Conservation (phyloP, 2,329 filamentous ascomycete species). For the Penicillium verrucosum region DNA sequence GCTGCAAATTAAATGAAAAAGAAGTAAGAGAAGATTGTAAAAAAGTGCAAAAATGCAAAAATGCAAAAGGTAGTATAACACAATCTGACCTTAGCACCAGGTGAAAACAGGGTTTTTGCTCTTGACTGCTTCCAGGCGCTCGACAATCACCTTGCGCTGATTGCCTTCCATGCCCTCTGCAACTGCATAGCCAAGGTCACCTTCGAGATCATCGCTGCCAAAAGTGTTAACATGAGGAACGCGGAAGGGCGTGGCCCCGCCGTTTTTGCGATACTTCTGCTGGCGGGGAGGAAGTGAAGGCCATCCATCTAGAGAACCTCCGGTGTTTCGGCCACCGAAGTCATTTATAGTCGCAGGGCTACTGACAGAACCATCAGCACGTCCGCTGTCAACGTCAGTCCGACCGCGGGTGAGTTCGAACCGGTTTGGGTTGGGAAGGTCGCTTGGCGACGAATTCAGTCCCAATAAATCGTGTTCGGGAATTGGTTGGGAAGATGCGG, state of each 20-base stretch:
- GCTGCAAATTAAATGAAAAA: constrained; percentile 20
- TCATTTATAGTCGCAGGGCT: constrained; percentile 37
- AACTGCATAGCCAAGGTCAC: constrained; percentile 89
- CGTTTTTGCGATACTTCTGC: constrained; percentile 31
- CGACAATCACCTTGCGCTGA: constrained; percentile 91
- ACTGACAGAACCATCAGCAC: constrained; percentile 29
- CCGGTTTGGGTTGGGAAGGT: constrained; percentile 70
- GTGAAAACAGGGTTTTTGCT: constrained; percentile 93
- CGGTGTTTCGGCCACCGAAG: constrained; percentile 31
- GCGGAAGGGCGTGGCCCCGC: constrained; percentile 41
- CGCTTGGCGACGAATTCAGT: constrained; percentile 53
- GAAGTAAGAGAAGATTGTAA: constrained; percentile 17
- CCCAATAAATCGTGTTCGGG: constrained; percentile 66
- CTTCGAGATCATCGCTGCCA: constrained; percentile 75
- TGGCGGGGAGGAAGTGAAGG: constrained; percentile 37
- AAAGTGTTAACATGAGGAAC: constrained; percentile 43
- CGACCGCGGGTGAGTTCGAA: constrained; percentile 62
- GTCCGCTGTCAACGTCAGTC: constrained; percentile 34
- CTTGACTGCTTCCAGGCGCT: constrained; percentile 93
- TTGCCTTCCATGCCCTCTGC: constrained; percentile 92
- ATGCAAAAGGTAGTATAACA: background rate
- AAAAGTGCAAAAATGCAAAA: constrained; percentile 2
- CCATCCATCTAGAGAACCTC: constrained; percentile 38
- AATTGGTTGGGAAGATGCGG: constrained; percentile 54
- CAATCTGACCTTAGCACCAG: constrained; percentile 67